phyloP scores from a whole-genome alignment of 164 flowering plant species.

The Berberis thunbergii region DNA sequence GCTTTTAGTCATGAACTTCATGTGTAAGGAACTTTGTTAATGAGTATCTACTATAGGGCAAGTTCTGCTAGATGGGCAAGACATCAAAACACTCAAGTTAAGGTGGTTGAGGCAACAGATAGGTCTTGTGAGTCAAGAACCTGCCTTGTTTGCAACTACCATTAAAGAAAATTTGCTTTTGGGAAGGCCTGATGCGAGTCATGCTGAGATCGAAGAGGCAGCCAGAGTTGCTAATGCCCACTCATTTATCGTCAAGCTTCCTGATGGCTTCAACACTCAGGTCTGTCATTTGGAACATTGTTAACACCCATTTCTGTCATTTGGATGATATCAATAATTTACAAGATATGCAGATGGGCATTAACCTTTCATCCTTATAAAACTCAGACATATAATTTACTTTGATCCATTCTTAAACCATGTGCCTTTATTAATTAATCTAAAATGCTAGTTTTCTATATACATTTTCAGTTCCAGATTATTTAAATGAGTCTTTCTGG shows the following conservation, averaged over 20 bases:
- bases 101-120: slow-evolving; percentile 95
- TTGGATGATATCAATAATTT: no score
- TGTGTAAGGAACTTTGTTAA: not conserved
- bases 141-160: slow-evolving; percentile 95
- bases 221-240: slow-evolving; percentile 96
- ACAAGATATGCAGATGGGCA: no score
- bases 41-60: slow-evolving; percentile 40
- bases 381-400: no score
- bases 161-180: slow-evolving; percentile 82
- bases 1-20: slow-evolving; percentile 7
- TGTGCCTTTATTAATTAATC: no score
- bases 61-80: slow-evolving; percentile 84
- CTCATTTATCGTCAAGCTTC: slow-evolving; percentile 78
- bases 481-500: slow-evolving; percentile 1
- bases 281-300: slow-evolving; percentile 20
- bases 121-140: slow-evolving; percentile 97
- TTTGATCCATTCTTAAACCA: no score
- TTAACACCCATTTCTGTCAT: not conserved
- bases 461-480: not conserved
- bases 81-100: slow-evolving; percentile 68
- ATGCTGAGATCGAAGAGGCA: slow-evolving; percentile 85
- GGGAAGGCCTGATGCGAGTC: slow-evolving; percentile 79
- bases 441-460: not conserved
- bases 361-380: no score
- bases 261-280: slow-evolving; percentile 91